Evolutionary conservation across 805 yeast genomes (phyloP).

Genomic region (Clavispora asparagi): DNA sequence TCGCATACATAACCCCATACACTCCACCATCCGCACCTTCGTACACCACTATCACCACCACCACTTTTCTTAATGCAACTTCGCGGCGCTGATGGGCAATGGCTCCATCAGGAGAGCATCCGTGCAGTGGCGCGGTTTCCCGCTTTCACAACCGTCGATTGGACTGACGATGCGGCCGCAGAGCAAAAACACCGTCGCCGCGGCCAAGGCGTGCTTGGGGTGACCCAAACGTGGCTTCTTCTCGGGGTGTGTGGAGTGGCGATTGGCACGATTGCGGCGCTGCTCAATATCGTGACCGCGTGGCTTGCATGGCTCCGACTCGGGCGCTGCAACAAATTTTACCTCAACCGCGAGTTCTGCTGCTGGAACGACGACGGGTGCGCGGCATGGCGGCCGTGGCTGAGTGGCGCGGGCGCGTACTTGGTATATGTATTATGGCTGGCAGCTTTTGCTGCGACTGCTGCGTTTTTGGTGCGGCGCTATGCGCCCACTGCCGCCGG

Average conservation of each 20-base stretch:
- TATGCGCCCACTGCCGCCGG: constrained; percentile 94
- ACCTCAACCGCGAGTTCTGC: constrained; percentile 72
- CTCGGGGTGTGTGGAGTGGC: constrained; percentile 68
- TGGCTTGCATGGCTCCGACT: constrained; percentile 74
- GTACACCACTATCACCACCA: too few relatives aligned
- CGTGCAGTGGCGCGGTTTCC: constrained; percentile 47
- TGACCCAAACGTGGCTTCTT: constrained; percentile 64
- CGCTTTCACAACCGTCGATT: constrained; percentile 62
- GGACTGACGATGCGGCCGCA: constrained; percentile 57
- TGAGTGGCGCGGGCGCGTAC: constrained; percentile 45
- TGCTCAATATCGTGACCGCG: constrained; percentile 75
- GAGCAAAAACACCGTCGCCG: constrained; percentile 26
- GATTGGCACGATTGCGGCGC: constrained; percentile 82
- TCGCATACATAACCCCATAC: too few relatives aligned
- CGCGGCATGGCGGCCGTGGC: constrained; percentile 67
- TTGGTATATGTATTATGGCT: constrained; percentile 56
- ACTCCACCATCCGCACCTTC: too few relatives aligned
- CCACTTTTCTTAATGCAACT: constrained; percentile 3
- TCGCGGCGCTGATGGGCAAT: constrained; percentile 28
- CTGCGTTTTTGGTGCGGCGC: constrained; percentile 63
- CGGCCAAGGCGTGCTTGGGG: constrained; percentile 23
- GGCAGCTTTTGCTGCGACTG: constrained; percentile 52
- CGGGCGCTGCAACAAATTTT: constrained; percentile 73
- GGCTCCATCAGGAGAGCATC: constrained; percentile 33
- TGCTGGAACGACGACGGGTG: constrained; percentile 65